Base-by-base conservation (phyloP, 495 filamentous ascomycete species). In the Physcia stellaris region DNA sequence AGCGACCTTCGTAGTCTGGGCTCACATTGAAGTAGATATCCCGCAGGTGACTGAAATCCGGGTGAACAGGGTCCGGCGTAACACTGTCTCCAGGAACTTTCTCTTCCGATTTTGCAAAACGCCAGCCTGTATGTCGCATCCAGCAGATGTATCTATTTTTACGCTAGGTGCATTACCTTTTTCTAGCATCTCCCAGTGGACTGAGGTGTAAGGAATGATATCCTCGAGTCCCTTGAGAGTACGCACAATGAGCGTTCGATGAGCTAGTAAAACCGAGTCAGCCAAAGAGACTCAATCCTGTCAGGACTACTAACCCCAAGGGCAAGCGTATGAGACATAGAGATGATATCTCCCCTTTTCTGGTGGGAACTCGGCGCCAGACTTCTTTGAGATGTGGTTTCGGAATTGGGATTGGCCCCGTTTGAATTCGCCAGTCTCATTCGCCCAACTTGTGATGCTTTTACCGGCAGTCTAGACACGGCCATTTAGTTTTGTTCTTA, bases 371-470 rank as follows among this genome's bases (percentile, higher is more conserved):
- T 77, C 55, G 4, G 77, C 71, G 6, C 66, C 72, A 5, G 72
- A 53, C 40, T 80, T 57, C 32, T 61, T 64, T n/a, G 70, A 82
- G 58, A 88, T 78, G 54, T 62, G 80, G 55, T 73, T 68, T 29
- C 82, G 77, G 58, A 86, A 86, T 35, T 68, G 65, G 28, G 77
- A 81, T 40, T 59, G 60, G 50, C 76, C 75, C 23, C 83, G 79
- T 62, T 90, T 92, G 75, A 92, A 95, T 59, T 94, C 86, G 60
- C 87, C 87, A 2, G 74, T 69, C 59, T 86, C 80, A 40, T 62
- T 61, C 24, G 75, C 86, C 85, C 85, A 94, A 49, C 87, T 70
- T 21, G 84, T 86, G 55, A 94, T 90, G 24, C 67, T 74, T 37
- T 46, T 40, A 20, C n/a, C n/a, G n/a, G n/a, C n/a, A n/a, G n/a